Conservation (phyloP, 768 basidiomycete species). For the Ramaria sp. region DNA sequence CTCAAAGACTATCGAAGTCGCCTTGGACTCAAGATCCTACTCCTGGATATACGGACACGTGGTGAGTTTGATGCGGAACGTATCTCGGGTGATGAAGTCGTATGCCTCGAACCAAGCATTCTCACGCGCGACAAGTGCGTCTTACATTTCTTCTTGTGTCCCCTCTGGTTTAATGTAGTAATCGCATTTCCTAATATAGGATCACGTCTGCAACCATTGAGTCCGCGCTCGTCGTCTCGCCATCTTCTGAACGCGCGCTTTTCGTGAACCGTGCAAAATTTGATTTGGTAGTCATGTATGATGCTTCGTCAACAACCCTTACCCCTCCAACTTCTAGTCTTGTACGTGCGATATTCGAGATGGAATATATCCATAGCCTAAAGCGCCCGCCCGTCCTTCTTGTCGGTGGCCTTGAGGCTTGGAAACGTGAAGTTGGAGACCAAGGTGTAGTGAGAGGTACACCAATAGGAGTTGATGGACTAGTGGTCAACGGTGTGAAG, state of each 20-base stretch:
- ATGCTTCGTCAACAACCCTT: constrained; percentile 47
- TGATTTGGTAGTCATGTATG: constrained; percentile 82
- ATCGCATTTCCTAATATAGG: constrained; percentile 27
- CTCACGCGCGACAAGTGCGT: constrained; percentile 57
- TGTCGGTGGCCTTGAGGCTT: constrained; percentile 75
- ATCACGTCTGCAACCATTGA: constrained; percentile 61
- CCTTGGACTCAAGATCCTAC: constrained; percentile 43
- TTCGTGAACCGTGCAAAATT: constrained; percentile 83
- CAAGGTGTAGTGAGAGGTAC: constrained; percentile 19
- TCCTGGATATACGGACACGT: constrained; percentile 77
- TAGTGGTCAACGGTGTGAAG: not conserved
- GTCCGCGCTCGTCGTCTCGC: constrained; percentile 59
- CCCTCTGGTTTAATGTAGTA: not conserved
- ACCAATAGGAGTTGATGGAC: too few species aligned
- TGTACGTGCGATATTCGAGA: constrained; percentile 59
- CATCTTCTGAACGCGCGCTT: constrained; percentile 56
- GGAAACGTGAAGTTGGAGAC: constrained; percentile 49
- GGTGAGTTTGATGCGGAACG: constrained; percentile 68
- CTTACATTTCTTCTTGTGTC: not conserved
- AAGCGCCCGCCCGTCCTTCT: constrained; percentile 74
- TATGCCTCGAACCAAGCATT: constrained; percentile 81
- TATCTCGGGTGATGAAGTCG: constrained; percentile 55
- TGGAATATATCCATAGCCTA: constrained; percentile 59
- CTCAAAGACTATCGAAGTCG: constrained; percentile 47
- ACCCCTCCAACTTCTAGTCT: constrained; percentile 42